Base-by-base conservation (phyloP, 2,329 filamentous ascomycete genomes). In the Ilyonectria destructans region DNA sequence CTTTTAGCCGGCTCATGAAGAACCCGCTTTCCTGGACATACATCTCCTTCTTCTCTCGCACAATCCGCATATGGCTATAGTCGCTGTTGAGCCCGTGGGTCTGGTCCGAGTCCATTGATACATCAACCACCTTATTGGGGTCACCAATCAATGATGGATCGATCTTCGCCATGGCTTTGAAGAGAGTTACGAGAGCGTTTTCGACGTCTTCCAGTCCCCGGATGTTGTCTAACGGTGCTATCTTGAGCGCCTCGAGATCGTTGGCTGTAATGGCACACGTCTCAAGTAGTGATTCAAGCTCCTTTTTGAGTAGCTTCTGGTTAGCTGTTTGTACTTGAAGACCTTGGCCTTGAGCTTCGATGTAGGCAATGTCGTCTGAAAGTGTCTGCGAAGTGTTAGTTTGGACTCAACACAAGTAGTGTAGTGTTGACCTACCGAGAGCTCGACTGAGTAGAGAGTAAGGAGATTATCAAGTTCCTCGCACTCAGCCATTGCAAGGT, bases 321-420 rank as follows among this genome's bases (percentile, higher is more conserved):
- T 99, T 99, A 46, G 96, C 94, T 21, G 96, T 96, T 81, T 98
- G 96, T 7, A 99, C 96, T 77, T 99, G 96, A 54, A 99, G 85
- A 85, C 96, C 96, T 82, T 99, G 96, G 7, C 94, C 95, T 81
- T 99, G 96, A 2, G 96, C 95, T 83, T 99, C 96, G 71, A 99
- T 98, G 79, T 97, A 98, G 4, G 95, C 92, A 74, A 99, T 97
- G 76, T 99, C 96, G 57, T 98, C 96, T 64, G 95, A 95, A 33
- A 99, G 87, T 56, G 95, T 98, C 92, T 97, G 77, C 26, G 31
- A 2, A 7, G 12, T 23, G 54, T 78, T 67, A 76, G 74, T 19
- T 62, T 45, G 15, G n/a, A 17, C 12, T 21, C 8, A 10, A 17
- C 12, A 21, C 56, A 43, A 35, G 31, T 26, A 21, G 43, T 13